Evolutionary conservation across 2,329 filamentous ascomycete genomes (phyloP), one percentile per base, ranked within the genome.

Genomic region (Drechslerella dactyloides): DNA sequence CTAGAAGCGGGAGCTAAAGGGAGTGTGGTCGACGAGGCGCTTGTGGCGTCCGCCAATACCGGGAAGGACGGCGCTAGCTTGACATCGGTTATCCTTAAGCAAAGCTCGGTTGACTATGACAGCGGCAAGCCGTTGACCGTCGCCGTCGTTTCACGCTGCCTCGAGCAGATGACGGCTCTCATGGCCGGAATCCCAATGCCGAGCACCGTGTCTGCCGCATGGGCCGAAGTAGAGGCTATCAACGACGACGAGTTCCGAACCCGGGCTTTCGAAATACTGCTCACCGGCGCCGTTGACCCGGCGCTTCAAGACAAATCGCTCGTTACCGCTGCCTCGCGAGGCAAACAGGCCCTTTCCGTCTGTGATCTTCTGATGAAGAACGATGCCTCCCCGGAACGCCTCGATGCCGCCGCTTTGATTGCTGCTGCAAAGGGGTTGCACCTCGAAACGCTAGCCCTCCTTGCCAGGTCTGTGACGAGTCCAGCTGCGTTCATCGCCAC

Each of bases 1-100:
- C 46, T 61, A 4, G 58, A 61, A n/a, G 58, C 58, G 8, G 58
- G 58, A 42, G 46, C 50, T 46, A 61, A 42, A 24, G 58, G 58
- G 1, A 54, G 53, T n/a, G 58, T 52, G 27, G 33, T 61, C 15
- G 58, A 61, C 46, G 58, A 52, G 3, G 58, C 58, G 30, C 58
- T 61, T 46, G 58, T 53, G 33, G 30, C 11, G 10, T 61, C 46
- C 8, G 46, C 50, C 13, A 61, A 52, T 2, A 54, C 30, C 24
- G 50, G 46, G 24, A 61, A 52, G 40, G 46, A 54, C 53, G 58
- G 50, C 46, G 46, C 58, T 42, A 52, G 58, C 27, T 51, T 61
- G 30, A 54, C 50, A 42, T 52, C 46, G 10, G 46, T 23, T 21
- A 52, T 61, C 55, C 55, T 58, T 15, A 58, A 58, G 23, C 55